Percentiles rank a stretch among this genome's conserved stretches.
phyloP scores from a whole-genome alignment of 2,329 filamentous ascomycete genomes.

The Helotiales sp. region DNA sequence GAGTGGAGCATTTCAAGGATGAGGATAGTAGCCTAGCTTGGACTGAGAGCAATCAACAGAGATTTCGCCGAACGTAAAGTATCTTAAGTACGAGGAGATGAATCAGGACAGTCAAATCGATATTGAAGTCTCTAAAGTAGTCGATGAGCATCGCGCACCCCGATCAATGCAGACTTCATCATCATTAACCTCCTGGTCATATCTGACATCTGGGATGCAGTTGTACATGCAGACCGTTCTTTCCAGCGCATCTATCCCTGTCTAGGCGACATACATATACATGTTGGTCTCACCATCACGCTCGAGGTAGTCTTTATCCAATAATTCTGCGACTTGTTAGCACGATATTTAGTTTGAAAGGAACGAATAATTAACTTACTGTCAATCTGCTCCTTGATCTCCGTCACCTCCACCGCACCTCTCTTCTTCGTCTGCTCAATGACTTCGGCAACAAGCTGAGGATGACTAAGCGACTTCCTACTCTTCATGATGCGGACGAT shows the following conservation, averaged over 20 bases:
- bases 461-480: conserved; percentile 82
- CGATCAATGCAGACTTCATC: neutral
- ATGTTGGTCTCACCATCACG: conserved; percentile 62
- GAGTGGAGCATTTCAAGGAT: no score
- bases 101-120: neutral
- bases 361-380: conserved; percentile 57
- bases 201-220: neutral
- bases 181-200: neutral
- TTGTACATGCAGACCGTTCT: neutral
- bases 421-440: conserved; percentile 88
- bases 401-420: conserved; percentile 81
- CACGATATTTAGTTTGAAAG: conserved; percentile 19
- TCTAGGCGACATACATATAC: conserved; percentile 73
- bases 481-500: conserved; percentile 98
- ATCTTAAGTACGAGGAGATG: no score
- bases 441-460: conserved; percentile 88
- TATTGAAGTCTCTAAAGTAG: neutral
- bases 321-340: conserved; percentile 58
- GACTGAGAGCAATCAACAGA: neutral
- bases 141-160: neutral
- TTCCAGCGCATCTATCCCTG: neutral
- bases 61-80: no score
- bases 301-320: conserved; percentile 94
- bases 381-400: conserved; percentile 98
- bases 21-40: no score